Conservation (phyloP, 768 basidiomycete species). For the Fistulinella prunicolor region DNA sequence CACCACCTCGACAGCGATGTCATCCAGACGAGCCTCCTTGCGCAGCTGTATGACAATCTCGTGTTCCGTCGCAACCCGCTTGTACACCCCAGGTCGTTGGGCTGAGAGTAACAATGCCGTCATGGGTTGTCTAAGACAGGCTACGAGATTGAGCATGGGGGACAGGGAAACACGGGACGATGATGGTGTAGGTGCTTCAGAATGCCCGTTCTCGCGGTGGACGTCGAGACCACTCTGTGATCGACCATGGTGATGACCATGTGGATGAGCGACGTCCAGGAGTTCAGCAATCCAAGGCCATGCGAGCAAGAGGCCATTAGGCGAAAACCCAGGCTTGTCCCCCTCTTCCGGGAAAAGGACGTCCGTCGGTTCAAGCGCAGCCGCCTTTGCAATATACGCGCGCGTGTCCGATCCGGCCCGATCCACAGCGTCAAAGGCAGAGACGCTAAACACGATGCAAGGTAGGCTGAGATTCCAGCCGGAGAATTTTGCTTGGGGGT, state of each 20-base stretch:
- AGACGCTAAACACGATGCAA: no score
- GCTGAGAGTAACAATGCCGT: slow-evolving; percentile 3
- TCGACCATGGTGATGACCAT: neutral
- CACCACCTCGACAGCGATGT: neutral
- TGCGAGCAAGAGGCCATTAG: slow-evolving; percentile 1
- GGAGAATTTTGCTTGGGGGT: no score
- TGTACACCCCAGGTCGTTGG: slow-evolving; percentile 9
- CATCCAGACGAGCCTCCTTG: neutral
- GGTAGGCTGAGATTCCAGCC: no score
- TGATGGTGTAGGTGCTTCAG: neutral
- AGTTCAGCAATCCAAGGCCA: slow-evolving; percentile 12
- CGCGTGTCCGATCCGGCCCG: no score
- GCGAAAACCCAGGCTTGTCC: neutral
- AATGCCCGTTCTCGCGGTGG: neutral
- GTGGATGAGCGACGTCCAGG: neutral
- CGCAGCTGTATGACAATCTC: neutral
- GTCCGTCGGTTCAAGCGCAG: no score
- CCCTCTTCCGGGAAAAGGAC: no score
- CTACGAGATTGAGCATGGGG: slow-evolving; percentile 1
- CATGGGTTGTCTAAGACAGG: slow-evolving; percentile 1
- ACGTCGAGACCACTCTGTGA: neutral
- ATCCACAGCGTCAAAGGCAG: no score
- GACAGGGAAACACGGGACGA: neutral
- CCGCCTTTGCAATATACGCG: no score
- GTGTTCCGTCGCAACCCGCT: slow-evolving; percentile 14